Evolutionary conservation across 108 stramenopile genomes (phyloP), one percentile per base, ranked within the genome.

Genomic region (Skeletonema grethae): DNA sequence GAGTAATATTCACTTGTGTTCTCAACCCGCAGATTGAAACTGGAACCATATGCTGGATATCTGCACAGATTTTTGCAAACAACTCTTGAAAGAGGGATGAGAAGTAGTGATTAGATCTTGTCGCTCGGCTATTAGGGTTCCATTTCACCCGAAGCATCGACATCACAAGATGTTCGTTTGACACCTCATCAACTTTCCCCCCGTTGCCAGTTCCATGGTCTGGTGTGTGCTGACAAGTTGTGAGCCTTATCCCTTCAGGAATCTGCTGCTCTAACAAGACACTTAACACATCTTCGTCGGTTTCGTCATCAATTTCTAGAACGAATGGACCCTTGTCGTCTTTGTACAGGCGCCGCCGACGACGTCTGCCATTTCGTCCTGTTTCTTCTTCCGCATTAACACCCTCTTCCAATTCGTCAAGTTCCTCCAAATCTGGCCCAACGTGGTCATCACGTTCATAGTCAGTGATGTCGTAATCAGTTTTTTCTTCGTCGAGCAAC

Each of bases 231-330:
- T 88, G 80, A 31, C 74, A 85, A 9, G 92, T 93, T 18, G 82
- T 88, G 8, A 95, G 67, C 7, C 90, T 73, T 39, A 96, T 86
- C 25, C 96, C 93, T 61, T 83, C 85, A 28, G 80, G 82, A 18
- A 83, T 78, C 31, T 76, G 83, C 22, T 85, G 82, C 74, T 95
- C 94, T 41, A 93, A 57, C 24, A 95, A 65, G 29, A 95, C 91
- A 57, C 84, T 84, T 67, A 95, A 70, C 29, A 95, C 83, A 58
- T 95, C 94, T 79, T 95, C 93, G 70, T 94, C 95, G 0, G 95
- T 93, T 75, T 96, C 95, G 63, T 96, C 95, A 68, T 95, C 93
- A 65, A 96, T 90, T 69, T 94, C 92, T 4, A 94, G 85, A 0
- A 96, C 91, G 61, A 95, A 95, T 32, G 85, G 85, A 7, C 83